phyloP scores from a whole-genome alignment of 2,329 filamentous ascomycete species.

The Diaporthe capsici region DNA sequence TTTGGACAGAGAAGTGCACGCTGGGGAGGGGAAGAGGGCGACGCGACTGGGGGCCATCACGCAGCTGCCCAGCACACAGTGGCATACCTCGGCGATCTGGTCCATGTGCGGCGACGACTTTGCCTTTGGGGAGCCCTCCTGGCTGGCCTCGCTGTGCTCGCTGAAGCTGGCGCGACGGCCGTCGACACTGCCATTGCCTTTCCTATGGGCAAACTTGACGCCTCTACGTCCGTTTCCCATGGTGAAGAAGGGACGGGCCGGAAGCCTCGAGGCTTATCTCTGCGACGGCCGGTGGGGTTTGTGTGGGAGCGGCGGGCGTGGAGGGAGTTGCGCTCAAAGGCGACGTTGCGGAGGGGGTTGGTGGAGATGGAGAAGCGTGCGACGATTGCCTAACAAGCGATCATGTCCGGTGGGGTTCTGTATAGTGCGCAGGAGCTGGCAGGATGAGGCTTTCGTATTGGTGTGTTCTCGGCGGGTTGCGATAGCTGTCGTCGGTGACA shows the following conservation, averaged over 20 bases:
- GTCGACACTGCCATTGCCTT: constrained; percentile 63
- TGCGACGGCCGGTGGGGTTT: not conserved
- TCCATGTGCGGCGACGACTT: constrained; percentile 51
- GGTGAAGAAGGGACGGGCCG: constrained; percentile 39
- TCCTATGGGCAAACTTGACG: constrained; percentile 68
- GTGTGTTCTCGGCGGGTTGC: not conserved
- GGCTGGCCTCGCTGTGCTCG: constrained; percentile 77
- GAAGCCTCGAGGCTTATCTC: not conserved
- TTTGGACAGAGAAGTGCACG: not conserved
- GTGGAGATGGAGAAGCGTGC: constrained; percentile 15
- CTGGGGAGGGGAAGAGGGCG: constrained; percentile 2
- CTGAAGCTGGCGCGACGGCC: constrained; percentile 79
- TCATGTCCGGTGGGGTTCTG: constrained; percentile 19
- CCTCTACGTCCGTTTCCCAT: constrained; percentile 61
- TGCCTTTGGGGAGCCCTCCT: constrained; percentile 62
- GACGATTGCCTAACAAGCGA: constrained; percentile 23
- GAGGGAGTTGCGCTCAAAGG: constrained; percentile 15
- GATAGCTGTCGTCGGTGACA: not conserved
- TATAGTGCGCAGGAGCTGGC: not conserved
- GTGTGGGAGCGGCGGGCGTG: not conserved
- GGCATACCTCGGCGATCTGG: constrained; percentile 55
- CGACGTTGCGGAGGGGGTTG: not conserved
- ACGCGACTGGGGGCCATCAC: constrained; percentile 17
- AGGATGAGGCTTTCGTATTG: too few relatives aligned
- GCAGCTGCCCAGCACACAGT: not conserved